Evolutionary conservation across 345 rosid species (phyloP), one percentile per base, ranked within the genome.

Genomic region (Geranium brycei): DNA sequence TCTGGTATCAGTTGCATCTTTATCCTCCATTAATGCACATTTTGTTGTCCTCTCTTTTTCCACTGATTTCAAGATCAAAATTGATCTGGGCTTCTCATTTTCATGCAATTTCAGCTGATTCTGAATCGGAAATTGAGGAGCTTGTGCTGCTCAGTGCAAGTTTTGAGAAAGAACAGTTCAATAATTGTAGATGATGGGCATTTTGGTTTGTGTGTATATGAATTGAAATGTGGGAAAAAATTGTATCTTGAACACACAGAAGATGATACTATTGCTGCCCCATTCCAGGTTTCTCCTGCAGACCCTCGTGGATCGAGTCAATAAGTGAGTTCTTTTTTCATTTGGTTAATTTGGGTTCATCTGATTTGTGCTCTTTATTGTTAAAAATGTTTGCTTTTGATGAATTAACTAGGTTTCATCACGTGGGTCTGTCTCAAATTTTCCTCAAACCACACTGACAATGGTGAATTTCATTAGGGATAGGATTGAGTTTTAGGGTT

Each of bases 241-340:
- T 47, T 47, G 13, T 47, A 47, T 47, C 53, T 47, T 47, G 12
- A 47, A 47, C 15, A 47, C 53, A 47, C 14, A 47, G 41, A 47
- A 13, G 67, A 92, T 92, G 98, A 87, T 91, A 68, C 82, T 92
- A 32, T 78, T 92, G 72, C 90, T 87, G 71, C 75, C 98, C 31
- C 95, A 87, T 73, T 93, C 99, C 69, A 82, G 91, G 76, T 90
- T 93, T 75, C 99, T 93, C 64, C 91, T 90, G 68, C 91, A 89
- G 64, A 85, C 86, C 64, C 77, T 93, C 72, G 59, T 76, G 71
- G 87, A 83, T 74, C 88, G 96, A 23, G 77, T 83, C 55, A 87
- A 86, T 12, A 85, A 83, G 99, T 93, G 30, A 51, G 59, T 53
- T 12, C 56, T 47, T 47, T 47, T 47, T 47, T 13, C 47, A 38